Conservation (phyloP, 805 yeast species). For the Tetrapisispora namnaoensis region DNA sequence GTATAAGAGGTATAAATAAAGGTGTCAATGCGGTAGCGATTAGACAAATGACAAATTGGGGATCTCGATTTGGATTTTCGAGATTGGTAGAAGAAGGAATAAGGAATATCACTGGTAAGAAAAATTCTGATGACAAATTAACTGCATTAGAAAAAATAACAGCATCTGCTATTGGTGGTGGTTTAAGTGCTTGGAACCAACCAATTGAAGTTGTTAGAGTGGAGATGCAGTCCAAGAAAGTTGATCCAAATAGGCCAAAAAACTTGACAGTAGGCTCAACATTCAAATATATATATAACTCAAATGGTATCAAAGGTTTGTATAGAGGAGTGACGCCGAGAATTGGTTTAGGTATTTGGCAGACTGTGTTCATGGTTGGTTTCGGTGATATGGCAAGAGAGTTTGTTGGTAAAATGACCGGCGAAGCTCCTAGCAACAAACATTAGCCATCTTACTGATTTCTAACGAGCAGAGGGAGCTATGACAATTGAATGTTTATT, state of each 20-base stretch:
- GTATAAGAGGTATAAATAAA: slow-evolving; percentile 88
- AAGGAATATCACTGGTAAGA: slow-evolving; percentile 52
- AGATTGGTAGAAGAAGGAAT: slow-evolving; percentile 85
- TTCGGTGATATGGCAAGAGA: slow-evolving; percentile 90
- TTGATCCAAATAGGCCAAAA: slow-evolving; percentile 91
- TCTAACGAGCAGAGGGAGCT: background rate
- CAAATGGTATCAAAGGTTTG: slow-evolving; percentile 81
- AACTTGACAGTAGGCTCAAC: slow-evolving; percentile 72
- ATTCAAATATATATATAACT: slow-evolving; percentile 68
- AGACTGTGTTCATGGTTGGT: slow-evolving; percentile 97
- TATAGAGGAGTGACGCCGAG: slow-evolving; percentile 97
- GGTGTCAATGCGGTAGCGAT: slow-evolving; percentile 99
- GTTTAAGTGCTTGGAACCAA: slow-evolving; percentile 96
- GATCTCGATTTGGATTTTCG: slow-evolving; percentile 88
- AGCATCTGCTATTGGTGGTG: slow-evolving; percentile 91
- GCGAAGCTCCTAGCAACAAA: slow-evolving; percentile 28
- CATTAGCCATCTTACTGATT: background rate
- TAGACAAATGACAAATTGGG: slow-evolving; percentile 99
- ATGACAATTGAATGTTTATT: too few species aligned
- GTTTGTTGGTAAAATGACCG: slow-evolving; percentile 51
- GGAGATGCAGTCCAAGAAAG: slow-evolving; percentile 94
- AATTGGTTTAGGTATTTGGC: slow-evolving; percentile 95
- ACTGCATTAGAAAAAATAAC: slow-evolving; percentile 70
- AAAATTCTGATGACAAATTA: slow-evolving; percentile 46
- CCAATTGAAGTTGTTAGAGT: slow-evolving; percentile 97